phyloP scores from a whole-genome alignment of 164 flowering plant genomes.

The Malania oleifera region DNA sequence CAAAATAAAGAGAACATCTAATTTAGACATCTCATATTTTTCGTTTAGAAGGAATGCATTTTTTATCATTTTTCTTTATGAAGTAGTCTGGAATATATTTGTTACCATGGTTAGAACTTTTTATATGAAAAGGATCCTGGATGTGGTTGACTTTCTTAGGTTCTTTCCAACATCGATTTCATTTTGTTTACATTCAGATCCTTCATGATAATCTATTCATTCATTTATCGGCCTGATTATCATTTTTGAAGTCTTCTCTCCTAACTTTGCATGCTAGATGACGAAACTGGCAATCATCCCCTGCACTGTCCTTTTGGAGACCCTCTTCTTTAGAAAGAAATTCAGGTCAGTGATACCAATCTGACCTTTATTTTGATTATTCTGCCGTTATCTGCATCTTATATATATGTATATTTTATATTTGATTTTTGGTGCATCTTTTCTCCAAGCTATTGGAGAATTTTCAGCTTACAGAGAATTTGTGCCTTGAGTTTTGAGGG shows the following conservation, averaged over 20 bases:
- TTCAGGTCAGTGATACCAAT: constrained; percentile 61
- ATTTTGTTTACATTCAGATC: background rate
- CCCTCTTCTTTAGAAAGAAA: constrained; percentile 73
- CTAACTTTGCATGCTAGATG: constrained; percentile 50
- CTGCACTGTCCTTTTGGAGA: constrained; percentile 89
- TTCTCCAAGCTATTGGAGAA: background rate
- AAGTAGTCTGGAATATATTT: too few relatives aligned
- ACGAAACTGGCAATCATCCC: constrained; percentile 95
- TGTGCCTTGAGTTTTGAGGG: background rate
- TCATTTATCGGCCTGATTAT: background rate
- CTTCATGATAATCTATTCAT: background rate
- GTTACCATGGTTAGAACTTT: too few relatives aligned
- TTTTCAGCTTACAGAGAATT: background rate
- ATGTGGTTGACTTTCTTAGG: background rate
- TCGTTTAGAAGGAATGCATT: too few relatives aligned
- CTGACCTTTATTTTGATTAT: background rate
- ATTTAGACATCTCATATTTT: too few relatives aligned
- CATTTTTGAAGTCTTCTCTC: constrained; percentile 1
- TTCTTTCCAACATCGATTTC: background rate
- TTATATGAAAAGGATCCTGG: background rate
- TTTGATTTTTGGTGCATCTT: background rate
- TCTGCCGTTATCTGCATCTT: background rate
- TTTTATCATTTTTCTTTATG: too few relatives aligned
- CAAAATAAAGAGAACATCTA: background rate
- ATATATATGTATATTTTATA: too few relatives aligned